Base-by-base conservation (phyloP, 2,329 filamentous ascomycete species). In the Aspergillus brasiliensis region DNA sequence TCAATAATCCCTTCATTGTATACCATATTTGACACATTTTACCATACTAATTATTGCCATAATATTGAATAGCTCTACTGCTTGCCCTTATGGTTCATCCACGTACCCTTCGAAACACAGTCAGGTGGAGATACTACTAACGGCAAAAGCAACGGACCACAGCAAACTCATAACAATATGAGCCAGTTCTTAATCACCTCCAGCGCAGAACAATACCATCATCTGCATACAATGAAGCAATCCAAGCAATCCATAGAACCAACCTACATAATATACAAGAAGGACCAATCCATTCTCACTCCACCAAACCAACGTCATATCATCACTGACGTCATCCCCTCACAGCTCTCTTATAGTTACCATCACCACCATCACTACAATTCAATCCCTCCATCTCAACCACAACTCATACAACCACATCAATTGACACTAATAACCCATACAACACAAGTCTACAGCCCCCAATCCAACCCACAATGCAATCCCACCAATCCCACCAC, bases 251-350 rank as follows among this genome's bases (percentile, higher is more conserved):
- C 6, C 15, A 2, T 49, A 49, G 2, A 23, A 2, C 19, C 10
- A 15, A 21, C 13, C 19, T 23, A 44, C 19, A 1, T 10, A 7
- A 21, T 19, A 8, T 19, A 8, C 31, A 15, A 2, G 10, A 31
- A 31, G 21, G 19, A 34, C 11, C 6, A 17, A 27, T n/a, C 11
- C 1, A 8, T 10, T 23, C 4, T n/a, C 21, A 25, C 27, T n/a
- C 27, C 25, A 34, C 17, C 40, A 54, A 44, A 21, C 15, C 37
- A 25, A 46, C 34, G 53, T 58, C 47, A 52, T 25, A 58, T 58
- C 47, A 52, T 58, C 57, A 38, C 48, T 69, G 67, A 69, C 67
- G 67, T 67, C 67, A 69, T 65, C 37, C 44, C 62, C 66, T 66
- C 61, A 40, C 28, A 42, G 47, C 25, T 40, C 31, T 25, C 46